Conservation (phyloP, 2,329 filamentous ascomycete genomes). For the Fusarium hainanense region DNA sequence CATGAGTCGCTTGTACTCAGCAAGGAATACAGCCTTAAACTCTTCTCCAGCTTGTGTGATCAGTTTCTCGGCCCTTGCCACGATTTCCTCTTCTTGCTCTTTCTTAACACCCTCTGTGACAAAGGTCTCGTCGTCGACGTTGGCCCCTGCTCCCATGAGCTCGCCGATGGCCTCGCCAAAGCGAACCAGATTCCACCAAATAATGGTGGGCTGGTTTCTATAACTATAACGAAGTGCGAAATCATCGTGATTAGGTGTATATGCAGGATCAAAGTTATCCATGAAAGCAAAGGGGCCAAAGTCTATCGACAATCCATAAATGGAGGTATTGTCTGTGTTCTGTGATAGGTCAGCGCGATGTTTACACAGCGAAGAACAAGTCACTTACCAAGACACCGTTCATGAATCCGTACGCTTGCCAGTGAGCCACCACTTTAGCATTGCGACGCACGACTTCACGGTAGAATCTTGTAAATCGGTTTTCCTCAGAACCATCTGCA, state of each 20-base stretch:
- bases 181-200: slow-evolving; percentile 98
- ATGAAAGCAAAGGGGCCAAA: slow-evolving; percentile 98
- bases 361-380: not conserved
- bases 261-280: slow-evolving; percentile 93
- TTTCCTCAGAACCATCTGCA: slow-evolving; percentile 75
- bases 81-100: slow-evolving; percentile 74
- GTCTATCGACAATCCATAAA: slow-evolving; percentile 89
- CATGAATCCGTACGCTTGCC: slow-evolving; percentile 99
- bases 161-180: slow-evolving; percentile 91
- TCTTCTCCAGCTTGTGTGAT: slow-evolving; percentile 87
- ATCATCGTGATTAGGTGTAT: slow-evolving; percentile 98
- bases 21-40: slow-evolving; percentile 86
- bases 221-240: slow-evolving; percentile 88
- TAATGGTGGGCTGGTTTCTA: slow-evolving; percentile 92
- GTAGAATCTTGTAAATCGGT: slow-evolving; percentile 88
- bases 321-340: slow-evolving; percentile 97
- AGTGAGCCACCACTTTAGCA: slow-evolving; percentile 86
- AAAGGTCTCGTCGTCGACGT: slow-evolving; percentile 78
- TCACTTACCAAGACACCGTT: slow-evolving; percentile 80
- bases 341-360: slow-evolving; percentile 41
- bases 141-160: slow-evolving; percentile 79
- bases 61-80: slow-evolving; percentile 83
- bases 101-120: slow-evolving; percentile 73
- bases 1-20: slow-evolving; percentile 92
- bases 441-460: slow-evolving; percentile 88